Conservation (phyloP, 1,139 yeast genomes). For the Protomyces inundatus region DNA sequence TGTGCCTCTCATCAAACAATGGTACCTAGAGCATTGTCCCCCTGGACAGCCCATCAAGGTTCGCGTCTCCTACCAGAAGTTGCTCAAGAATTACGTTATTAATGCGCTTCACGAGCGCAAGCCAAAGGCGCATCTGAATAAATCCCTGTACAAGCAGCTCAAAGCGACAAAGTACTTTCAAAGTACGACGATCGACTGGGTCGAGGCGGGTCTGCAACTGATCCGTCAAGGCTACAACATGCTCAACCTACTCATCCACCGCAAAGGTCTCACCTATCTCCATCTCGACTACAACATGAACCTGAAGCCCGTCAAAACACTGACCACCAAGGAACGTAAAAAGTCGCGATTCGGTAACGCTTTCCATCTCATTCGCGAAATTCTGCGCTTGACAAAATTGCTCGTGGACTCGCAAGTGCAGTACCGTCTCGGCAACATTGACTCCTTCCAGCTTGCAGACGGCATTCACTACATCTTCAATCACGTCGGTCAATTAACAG, state of each 20-base stretch:
- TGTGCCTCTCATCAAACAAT: constrained; percentile 71
- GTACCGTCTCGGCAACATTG: constrained; percentile 80
- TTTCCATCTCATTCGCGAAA: constrained; percentile 86
- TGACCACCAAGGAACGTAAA: constrained; percentile 94
- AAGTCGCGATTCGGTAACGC: constrained; percentile 95
- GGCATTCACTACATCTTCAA: constrained; percentile 84
- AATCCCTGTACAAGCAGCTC: constrained; percentile 60
- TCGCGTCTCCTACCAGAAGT: constrained; percentile 78
- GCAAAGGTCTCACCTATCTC: constrained; percentile 83
- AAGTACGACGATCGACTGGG: constrained; percentile 92
- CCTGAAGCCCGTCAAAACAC: constrained; percentile 89
- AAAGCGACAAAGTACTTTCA: constrained; percentile 82
- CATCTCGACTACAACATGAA: constrained; percentile 95
- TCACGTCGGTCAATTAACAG: constrained; percentile 92
- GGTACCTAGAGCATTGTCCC: constrained; percentile 71
- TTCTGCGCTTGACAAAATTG: constrained; percentile 71
- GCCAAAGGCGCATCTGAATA: constrained; percentile 46
- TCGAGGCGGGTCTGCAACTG: constrained; percentile 92
- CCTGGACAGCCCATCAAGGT: constrained; percentile 66
- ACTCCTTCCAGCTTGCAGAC: constrained; percentile 91
- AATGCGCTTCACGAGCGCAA: constrained; percentile 59
- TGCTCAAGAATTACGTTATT: constrained; percentile 66
- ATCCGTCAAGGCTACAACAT: constrained; percentile 91
- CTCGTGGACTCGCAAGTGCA: constrained; percentile 93
- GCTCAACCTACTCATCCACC: constrained; percentile 83